These are phyloP conservation scores for Podaxis sp. DNA, from an alignment of 768 basidiomycete species.

Conservation along the genomic window DNA sequence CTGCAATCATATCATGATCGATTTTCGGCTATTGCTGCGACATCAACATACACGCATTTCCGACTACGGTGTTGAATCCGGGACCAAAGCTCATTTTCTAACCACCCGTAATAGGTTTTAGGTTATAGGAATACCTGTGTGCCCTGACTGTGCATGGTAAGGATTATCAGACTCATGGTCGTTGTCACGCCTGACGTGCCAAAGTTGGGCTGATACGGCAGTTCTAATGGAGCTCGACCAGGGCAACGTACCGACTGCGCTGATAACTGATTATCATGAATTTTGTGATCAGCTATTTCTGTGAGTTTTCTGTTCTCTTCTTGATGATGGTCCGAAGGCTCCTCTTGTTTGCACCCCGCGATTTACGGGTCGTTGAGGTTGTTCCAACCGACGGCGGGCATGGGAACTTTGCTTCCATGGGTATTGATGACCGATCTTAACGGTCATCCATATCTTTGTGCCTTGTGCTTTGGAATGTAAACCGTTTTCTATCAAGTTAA, in stretches of 20 bases:
- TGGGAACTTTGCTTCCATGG: not conserved
- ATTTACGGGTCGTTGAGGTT: not conserved
- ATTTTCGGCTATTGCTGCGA: not conserved
- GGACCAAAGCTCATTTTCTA: not conserved
- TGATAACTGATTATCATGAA: conserved; percentile 24
- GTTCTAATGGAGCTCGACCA: conserved; percentile 18
- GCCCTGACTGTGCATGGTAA: not conserved
- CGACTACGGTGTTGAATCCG: not conserved
- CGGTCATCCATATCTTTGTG: not conserved
- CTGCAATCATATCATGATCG: not conserved
- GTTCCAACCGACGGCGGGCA: not conserved
- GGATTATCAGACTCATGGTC: conserved; percentile 10
- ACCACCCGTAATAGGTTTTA: not conserved
- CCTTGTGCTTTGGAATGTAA: not conserved
- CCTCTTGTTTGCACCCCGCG: not conserved
- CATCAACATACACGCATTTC: not conserved
- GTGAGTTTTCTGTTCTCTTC: conserved; percentile 9
- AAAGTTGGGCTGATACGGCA: conserved; percentile 21
- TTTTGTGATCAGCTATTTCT: conserved; percentile 10
- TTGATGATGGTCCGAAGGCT: not conserved
- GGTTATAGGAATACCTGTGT: not conserved
- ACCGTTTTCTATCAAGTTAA: not conserved
- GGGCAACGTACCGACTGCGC: conserved; percentile 21
- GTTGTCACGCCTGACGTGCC: conserved; percentile 17
- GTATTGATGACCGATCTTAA: not conserved